Evolutionary conservation across 2,329 filamentous ascomycete species (phyloP).

Genomic region (Fusarium sp.): DNA sequence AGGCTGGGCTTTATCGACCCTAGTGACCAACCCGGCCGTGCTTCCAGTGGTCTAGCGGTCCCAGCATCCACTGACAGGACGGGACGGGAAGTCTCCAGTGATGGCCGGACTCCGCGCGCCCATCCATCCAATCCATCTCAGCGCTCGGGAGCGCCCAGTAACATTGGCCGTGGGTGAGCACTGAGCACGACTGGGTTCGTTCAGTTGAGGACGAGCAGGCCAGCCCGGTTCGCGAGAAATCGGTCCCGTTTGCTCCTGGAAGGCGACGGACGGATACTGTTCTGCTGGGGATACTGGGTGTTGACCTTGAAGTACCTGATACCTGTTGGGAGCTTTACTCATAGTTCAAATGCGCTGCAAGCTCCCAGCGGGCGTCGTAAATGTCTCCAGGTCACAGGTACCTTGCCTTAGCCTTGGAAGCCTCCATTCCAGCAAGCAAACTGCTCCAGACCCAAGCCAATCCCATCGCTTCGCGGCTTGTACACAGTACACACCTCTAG

Average conservation of each 20-base stretch:
- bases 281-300: not conserved
- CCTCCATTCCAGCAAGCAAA: not conserved
- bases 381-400: conserved; percentile 11
- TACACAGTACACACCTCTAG: conserved; percentile 12
- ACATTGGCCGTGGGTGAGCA: conserved; percentile 20
- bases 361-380: conserved; percentile 20
- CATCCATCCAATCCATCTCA: conserved; percentile 20
- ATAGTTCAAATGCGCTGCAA: conserved; percentile 13
- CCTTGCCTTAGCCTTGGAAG: not conserved
- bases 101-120: conserved; percentile 16
- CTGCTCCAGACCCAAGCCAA: not conserved
- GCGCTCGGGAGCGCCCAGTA: conserved; percentile 38
- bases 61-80: conserved; percentile 32
- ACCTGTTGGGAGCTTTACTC: not conserved
- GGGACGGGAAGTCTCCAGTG: conserved; percentile 38
- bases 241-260: conserved; percentile 19
- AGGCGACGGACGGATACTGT: not conserved
- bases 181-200: conserved; percentile 15
- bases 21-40: conserved; percentile 34
- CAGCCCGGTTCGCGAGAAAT: conserved; percentile 4
- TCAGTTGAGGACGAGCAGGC: conserved; percentile 4
- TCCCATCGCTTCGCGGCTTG: conserved; percentile 3
- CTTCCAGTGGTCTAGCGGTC: conserved; percentile 8
- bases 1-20: conserved; percentile 34
- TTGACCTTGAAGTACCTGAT: conserved; percentile 19